Conservation (phyloP, 1,139 yeast species). For the Pichiaceae sp. region DNA sequence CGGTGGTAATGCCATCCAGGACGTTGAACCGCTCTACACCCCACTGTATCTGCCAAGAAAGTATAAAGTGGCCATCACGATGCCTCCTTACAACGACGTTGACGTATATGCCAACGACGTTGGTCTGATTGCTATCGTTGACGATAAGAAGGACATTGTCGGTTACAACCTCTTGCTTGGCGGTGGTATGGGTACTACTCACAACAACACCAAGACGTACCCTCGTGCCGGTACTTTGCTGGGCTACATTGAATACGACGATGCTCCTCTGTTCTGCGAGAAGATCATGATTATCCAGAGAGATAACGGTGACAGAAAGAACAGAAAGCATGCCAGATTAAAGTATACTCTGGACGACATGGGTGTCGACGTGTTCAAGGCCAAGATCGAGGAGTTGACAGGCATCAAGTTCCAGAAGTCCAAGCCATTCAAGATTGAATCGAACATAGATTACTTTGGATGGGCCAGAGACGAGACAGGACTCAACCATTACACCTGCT, state of each 20-base stretch:
- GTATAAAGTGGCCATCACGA: slow-evolving; percentile 89
- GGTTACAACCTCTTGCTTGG: slow-evolving; percentile 92
- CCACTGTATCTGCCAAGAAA: slow-evolving; percentile 89
- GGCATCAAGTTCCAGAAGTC: slow-evolving; percentile 70
- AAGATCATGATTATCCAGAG: slow-evolving; percentile 91
- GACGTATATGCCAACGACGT: slow-evolving; percentile 95
- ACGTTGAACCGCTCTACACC: slow-evolving; percentile 81
- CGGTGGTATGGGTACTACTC: slow-evolving; percentile 99
- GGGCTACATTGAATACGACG: slow-evolving; percentile 65
- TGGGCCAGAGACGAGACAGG: slow-evolving; percentile 91
- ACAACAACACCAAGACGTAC: slow-evolving; percentile 92
- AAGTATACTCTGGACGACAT: slow-evolving; percentile 93
- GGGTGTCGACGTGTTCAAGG: slow-evolving; percentile 75
- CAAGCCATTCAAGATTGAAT: slow-evolving; percentile 66
- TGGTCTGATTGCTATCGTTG: slow-evolving; percentile 85
- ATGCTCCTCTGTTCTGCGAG: slow-evolving; percentile 75
- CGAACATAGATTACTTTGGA: slow-evolving; percentile 88
- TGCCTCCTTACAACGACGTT: slow-evolving; percentile 95
- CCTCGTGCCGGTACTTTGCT: slow-evolving; percentile 89
- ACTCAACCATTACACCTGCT: slow-evolving; percentile 82
- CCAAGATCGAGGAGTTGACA: slow-evolving; percentile 74
- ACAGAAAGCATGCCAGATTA: slow-evolving; percentile 96
- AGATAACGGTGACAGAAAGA: slow-evolving; percentile 90
- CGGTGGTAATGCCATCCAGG: slow-evolving; percentile 81
- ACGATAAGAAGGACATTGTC: slow-evolving; percentile 38